These are phyloP conservation scores for Daphne laureola DNA, from an alignment of 441 rosid genomes.

Conservation along the genomic window DNA sequence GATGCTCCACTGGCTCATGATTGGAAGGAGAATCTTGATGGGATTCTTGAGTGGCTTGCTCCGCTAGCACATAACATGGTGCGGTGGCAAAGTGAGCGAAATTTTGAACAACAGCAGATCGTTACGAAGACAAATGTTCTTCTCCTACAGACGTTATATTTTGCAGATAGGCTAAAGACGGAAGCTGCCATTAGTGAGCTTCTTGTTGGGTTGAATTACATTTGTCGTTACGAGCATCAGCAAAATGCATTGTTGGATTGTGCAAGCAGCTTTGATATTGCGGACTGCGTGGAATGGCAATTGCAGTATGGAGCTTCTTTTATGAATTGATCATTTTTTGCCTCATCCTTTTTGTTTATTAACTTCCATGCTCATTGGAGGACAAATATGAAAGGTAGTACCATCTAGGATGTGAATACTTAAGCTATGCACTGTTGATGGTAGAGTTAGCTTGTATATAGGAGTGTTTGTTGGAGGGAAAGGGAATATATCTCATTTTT, in stretches of 20 bases:
- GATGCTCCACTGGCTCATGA: constrained; percentile 93
- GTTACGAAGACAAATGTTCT: constrained; percentile 74
- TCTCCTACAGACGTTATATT: constrained; percentile 78
- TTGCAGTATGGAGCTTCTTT: constrained; percentile 51
- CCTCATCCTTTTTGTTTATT: constrained; percentile 10
- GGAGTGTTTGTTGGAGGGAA: constrained; percentile 19
- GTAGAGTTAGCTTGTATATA: constrained; percentile 20
- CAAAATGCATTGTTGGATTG: constrained; percentile 85
- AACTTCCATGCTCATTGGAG: constrained; percentile 25
- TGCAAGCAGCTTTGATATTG: constrained; percentile 92
- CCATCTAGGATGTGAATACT: constrained; percentile 30
- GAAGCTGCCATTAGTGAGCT: constrained; percentile 79
- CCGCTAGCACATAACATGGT: constrained; percentile 95
- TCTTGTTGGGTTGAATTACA: constrained; percentile 86
- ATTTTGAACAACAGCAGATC: constrained; percentile 87
- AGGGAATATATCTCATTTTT: constrained; percentile 23
- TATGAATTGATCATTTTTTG: constrained; percentile 30
- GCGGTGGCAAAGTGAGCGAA: constrained; percentile 93
- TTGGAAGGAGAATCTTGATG: constrained; percentile 84
- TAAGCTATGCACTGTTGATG: constrained; percentile 21
- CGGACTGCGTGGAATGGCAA: constrained; percentile 93
- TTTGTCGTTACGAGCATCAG: constrained; percentile 92
- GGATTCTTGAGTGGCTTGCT: constrained; percentile 74
- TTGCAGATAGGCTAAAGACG: constrained; percentile 81
- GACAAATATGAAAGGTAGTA: constrained; percentile 21